Percentiles rank a stretch among this genome's conserved stretches.
phyloP scores from a whole-genome alignment of 2,329 filamentous ascomycete genomes.

The Alternaria sp. region DNA sequence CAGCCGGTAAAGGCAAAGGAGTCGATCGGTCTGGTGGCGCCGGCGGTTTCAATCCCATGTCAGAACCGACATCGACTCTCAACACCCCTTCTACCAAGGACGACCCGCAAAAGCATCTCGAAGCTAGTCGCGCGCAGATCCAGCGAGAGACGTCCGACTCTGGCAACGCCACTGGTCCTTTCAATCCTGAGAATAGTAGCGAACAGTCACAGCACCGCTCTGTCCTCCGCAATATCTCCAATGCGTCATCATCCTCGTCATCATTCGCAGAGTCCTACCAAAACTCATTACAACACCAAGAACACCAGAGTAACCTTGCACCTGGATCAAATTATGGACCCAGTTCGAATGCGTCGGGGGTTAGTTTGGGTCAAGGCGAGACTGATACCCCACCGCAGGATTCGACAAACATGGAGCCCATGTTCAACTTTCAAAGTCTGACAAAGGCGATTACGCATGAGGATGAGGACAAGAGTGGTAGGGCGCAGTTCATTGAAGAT shows the following conservation, averaged over 20 bases:
- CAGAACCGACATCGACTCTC: conserved; percentile 54
- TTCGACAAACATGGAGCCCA: conserved; percentile 70
- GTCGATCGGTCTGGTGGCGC: conserved; percentile 52
- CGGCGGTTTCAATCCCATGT: conserved; percentile 53
- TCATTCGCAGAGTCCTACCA: conserved; percentile 74
- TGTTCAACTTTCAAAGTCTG: conserved; percentile 92
- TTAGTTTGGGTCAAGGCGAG: conserved; percentile 50
- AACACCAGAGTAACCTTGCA: conserved; percentile 41
- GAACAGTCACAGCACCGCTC: conserved; percentile 63
- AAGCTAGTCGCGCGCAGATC: conserved; percentile 55
- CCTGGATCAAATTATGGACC: conserved; percentile 58
- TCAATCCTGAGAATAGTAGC: conserved; percentile 38
- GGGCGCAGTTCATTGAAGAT: conserved; percentile 53
- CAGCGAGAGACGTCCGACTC: conserved; percentile 47
- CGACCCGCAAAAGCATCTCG: conserved; percentile 56
- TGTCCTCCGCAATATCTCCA: conserved; percentile 83
- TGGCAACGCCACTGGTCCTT: conserved; percentile 56
- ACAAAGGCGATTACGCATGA: conserved; percentile 81
- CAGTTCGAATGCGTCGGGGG: conserved; percentile 62
- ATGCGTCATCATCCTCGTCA: conserved; percentile 82
- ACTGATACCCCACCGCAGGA: conserved; percentile 46
- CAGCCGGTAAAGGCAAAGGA: conserved; percentile 58
- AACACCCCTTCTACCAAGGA: conserved; percentile 47
- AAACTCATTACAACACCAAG: conserved; percentile 39
- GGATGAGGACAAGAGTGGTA: conserved; percentile 54